Conservation (phyloP, 2,329 filamentous ascomycete genomes). For the Aspergillus calidoustus region DNA sequence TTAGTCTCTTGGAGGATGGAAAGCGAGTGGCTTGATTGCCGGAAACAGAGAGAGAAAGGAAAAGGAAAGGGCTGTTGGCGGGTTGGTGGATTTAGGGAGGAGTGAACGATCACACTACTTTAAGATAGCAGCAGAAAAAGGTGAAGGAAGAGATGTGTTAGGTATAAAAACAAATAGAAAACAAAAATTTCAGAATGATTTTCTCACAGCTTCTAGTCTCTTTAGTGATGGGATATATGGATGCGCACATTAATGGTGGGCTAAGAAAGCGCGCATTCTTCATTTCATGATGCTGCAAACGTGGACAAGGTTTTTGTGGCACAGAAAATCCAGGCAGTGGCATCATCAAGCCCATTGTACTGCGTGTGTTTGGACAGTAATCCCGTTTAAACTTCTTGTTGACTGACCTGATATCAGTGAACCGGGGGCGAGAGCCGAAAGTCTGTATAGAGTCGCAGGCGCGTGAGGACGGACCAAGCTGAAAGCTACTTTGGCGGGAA, state of each 20-base stretch:
- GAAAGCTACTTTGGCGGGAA: not conserved
- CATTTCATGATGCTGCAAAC: not conserved
- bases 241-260: conserved; percentile 5
- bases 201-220: not conserved
- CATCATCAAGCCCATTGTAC: not conserved
- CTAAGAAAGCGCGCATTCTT: conserved; percentile 7
- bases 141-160: not conserved
- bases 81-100: not conserved
- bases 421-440: not conserved
- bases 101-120: not conserved
- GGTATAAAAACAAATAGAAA: not conserved
- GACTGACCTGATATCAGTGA: not conserved
- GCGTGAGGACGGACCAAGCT: not conserved
- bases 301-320: not conserved
- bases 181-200: not conserved
- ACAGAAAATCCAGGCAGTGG: not conserved
- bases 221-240: not conserved
- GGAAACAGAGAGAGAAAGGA: not conserved
- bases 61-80: not conserved
- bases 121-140: not conserved
- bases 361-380: not conserved
- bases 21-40: not conserved
- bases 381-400: not conserved
- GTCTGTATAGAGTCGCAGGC: not conserved
- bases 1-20: not conserved